Evolutionary conservation across 2,329 filamentous ascomycete species (phyloP), one percentile per base, ranked within the genome.

Genomic region (Penicillium sp.): DNA sequence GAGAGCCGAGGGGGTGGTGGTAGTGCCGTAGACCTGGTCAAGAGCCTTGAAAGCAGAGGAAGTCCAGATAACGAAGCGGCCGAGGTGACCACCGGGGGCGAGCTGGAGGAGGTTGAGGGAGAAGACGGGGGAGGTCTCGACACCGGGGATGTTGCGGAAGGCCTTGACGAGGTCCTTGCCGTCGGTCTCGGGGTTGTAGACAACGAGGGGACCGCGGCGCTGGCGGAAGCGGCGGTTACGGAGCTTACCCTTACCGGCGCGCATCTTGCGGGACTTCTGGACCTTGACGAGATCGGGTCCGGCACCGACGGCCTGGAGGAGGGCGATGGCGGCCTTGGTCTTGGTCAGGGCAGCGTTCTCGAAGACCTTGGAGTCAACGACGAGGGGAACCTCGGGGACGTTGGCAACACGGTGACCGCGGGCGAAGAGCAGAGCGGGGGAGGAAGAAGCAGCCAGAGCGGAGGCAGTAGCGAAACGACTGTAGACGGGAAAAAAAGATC

Each of bases 11-110:
- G 93, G 85, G 77, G 86, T 82, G 73, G 90, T 94, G 76, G 91
- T 95, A 76, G 89, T 88, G 77, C 93, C 93, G 84, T 99, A 99
- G 84, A 99, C 88, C 79, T 87, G 87, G 81, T 99, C 93, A 64
- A 99, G 90, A 65, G 93, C 90, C 81, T 91, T 87, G 85, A 99
- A 97, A 64, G 94, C 94, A 65, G 90, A 84, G 50, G 95, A 99
- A 71, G 94, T 94, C 94, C 94, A 99, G 85, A 99, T 85, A 79
- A 99, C 86, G 87, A 99, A 99, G 74, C 94, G 94, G 71, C 94
- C 94, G 70, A 99, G 90, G 83, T 99, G 94, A 73, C 94, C 95
- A 85, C 94, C 94, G 69, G 94, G 94, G 67, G 94, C 94, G 76
- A 99, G 91, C 85, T 99, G 94, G 78, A 99, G 91, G 73, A 97